Conservation (phyloP, 75 land plant genomes). For the Larix kaempferi region DNA sequence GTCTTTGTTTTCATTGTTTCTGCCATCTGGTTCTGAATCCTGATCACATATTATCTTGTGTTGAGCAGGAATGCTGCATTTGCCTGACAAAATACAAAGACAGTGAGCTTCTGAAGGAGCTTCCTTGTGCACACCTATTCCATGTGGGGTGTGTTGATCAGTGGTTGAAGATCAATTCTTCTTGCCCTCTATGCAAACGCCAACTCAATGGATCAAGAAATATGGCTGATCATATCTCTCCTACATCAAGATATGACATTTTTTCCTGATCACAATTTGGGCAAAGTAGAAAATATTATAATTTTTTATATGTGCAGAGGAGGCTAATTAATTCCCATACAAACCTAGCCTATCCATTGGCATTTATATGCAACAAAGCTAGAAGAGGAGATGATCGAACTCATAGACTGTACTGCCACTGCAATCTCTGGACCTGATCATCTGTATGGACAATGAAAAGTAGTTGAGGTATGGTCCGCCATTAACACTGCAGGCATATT, state of each 20-base stretch:
- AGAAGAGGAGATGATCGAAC: too few relatives aligned
- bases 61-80: conserved; percentile 72
- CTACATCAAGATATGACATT: background rate
- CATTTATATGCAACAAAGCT: too few relatives aligned
- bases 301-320: too few relatives aligned
- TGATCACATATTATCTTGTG: background rate
- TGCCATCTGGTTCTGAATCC: background rate
- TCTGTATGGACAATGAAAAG: too few relatives aligned
- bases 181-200: conserved; percentile 74
- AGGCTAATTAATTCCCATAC: too few relatives aligned
- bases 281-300: too few relatives aligned
- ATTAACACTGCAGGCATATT: too few relatives aligned
- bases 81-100: conserved; percentile 65
- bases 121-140: conserved; percentile 68
- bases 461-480: too few relatives aligned
- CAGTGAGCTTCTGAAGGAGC: conserved; percentile 59
- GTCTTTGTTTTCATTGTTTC: background rate
- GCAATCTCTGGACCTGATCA: too few relatives aligned
- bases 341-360: too few relatives aligned
- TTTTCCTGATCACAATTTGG: too few relatives aligned
- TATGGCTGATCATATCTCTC: background rate
- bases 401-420: too few relatives aligned
- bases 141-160: conserved; percentile 74
- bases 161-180: conserved; percentile 70
- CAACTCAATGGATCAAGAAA: conserved; percentile 13